Percentiles rank a stretch among this genome's conserved stretches.
Conservation (phyloP, 2,329 filamentous ascomycete genomes). For the Diplodia corticola region DNA sequence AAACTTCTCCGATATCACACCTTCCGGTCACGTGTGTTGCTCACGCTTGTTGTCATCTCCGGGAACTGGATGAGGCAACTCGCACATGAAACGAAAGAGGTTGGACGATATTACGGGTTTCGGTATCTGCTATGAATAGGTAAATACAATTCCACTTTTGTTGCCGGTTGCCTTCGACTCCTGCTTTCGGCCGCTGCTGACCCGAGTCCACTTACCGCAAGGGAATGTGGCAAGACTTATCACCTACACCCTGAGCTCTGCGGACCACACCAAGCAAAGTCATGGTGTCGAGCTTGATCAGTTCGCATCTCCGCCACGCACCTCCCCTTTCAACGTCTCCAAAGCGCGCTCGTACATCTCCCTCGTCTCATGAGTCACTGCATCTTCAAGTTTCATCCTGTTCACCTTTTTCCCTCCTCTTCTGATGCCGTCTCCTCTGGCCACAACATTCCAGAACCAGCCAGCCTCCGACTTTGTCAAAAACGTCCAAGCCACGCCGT, state of each 20-base stretch:
- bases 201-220: background rate
- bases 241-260: background rate
- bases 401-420: slow-evolving; percentile 48
- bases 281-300: background rate
- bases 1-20: background rate
- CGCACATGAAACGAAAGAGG: background rate
- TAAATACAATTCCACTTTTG: background rate
- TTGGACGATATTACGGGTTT: background rate
- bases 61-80: background rate
- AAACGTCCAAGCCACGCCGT: slow-evolving; percentile 82
- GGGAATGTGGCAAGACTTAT: background rate
- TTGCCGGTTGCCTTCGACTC: background rate
- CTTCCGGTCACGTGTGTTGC: background rate
- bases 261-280: background rate
- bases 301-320: slow-evolving; percentile 36
- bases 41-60: background rate
- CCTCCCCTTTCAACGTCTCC: slow-evolving; percentile 63
- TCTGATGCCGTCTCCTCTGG: slow-evolving; percentile 54
- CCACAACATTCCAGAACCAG: slow-evolving; percentile 90
- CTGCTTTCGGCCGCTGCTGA: background rate
- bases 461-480: slow-evolving; percentile 78
- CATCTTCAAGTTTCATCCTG: slow-evolving; percentile 46
- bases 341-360: slow-evolving; percentile 56
- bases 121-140: background rate
- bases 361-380: slow-evolving; percentile 44